Percentiles rank a stretch among this genome's conserved stretches.
These are phyloP conservation scores for Coffea humblotiana DNA, from an alignment of 305 asterid genomes.

Conservation along the genomic window DNA sequence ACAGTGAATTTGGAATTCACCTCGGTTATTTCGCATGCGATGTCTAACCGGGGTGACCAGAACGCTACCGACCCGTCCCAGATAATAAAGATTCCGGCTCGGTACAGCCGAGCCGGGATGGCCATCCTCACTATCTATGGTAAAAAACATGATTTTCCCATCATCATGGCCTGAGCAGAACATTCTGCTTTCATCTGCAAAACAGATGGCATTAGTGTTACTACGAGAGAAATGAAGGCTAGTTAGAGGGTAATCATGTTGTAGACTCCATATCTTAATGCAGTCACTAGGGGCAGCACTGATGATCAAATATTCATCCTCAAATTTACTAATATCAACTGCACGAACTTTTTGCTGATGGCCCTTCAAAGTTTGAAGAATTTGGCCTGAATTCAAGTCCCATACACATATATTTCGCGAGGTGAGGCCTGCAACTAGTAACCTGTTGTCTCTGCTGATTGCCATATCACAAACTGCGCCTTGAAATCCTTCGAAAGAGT, in stretches of 20 bases:
- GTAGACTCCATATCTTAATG: conserved; percentile 10
- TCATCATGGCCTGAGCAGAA: conserved; percentile 17
- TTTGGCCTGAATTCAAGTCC: conserved; percentile 14
- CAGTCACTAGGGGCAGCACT: conserved; percentile 4
- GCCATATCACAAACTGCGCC: conserved; percentile 19
- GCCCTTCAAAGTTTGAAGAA: neutral
- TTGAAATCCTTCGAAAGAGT: conserved; percentile 10
- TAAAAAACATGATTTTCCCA: neutral
- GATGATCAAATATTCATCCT: neutral
- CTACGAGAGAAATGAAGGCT: neutral
- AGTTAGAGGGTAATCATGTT: conserved; percentile 6
- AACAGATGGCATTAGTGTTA: conserved; percentile 9
- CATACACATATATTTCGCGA: conserved; percentile 10
- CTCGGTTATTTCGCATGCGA: too few species aligned
- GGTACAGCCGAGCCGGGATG: too few species aligned
- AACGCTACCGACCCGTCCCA: too few species aligned
- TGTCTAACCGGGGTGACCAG: too few species aligned
- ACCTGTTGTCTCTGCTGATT: neutral
- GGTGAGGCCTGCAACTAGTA: conserved; percentile 14
- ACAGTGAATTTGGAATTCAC: too few species aligned
- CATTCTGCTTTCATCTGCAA: conserved; percentile 2
- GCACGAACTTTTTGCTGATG: conserved; percentile 16
- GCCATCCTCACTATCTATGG: neutral
- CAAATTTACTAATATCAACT: conserved; percentile 15
- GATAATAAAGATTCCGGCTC: too few species aligned